Evolutionary conservation across 2,329 filamentous ascomycete species (phyloP), one percentile per base, ranked within the genome.

Genomic region (Talaromyces sp.): DNA sequence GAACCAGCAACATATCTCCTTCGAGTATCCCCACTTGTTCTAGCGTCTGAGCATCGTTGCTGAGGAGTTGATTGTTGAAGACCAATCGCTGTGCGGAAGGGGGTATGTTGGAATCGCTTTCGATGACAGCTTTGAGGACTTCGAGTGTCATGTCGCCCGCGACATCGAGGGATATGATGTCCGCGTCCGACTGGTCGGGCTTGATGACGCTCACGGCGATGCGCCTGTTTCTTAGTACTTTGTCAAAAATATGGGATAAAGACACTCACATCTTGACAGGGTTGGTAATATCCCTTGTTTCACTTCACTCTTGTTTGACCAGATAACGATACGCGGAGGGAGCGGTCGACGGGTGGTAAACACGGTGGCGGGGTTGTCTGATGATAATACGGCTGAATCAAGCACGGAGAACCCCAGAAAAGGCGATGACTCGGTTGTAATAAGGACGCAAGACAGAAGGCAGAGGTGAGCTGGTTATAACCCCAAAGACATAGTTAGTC

Each of bases 1-100:
- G 90, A 70, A 98, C 86, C 35, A 91, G 92, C 69, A 99, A 82
- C 91, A 99, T 93, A 74, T 97, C 95, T 63, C 92, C 92, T 79
- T 98, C 92, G 58, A 84, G 86, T 71, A 99, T 90, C 49, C 90
- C 86, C 37, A 93, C 85, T 72, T 94, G 85, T 70, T 93, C 87
- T 74, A 99, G 86, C 3, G 93, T 97, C 77, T 93, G 90, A 66
- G 85, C 79, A 72, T 93, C 89, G 78, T 93, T 89, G 70, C 83
- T 85, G 63, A 99, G 87, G 49, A 93, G 86, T 69, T 87, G 86
- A 69, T 94, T 95, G 77, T 97, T 96, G 81, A 94, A 90, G 80
- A 95, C 96, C 74, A 98, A 89, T 74, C 92, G 89, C 77, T 97
- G 93, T 56, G 89, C 84, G 52, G 84, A 82, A 19, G 88, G 85